Conservation (phyloP, 1,139 yeast genomes). For the Suhomyces chickasaworum region DNA sequence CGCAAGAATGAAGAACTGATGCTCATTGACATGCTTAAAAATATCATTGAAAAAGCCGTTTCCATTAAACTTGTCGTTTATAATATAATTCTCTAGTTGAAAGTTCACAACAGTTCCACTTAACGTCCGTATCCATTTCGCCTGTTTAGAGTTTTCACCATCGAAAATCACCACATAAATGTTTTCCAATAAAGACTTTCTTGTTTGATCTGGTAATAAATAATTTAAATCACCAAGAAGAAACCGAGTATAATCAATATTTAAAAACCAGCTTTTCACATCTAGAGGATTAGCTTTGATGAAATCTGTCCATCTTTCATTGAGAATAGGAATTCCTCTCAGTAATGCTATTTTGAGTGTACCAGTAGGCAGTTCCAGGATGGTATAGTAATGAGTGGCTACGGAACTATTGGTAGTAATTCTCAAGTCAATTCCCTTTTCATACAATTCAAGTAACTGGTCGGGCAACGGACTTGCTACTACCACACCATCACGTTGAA, state of each 20-base stretch:
- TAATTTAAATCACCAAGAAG: conserved; percentile 20
- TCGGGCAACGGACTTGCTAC: conserved; percentile 5
- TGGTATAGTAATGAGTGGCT: conserved; percentile 32
- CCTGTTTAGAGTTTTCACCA: conserved; percentile 12
- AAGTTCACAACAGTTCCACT: conserved; percentile 12
- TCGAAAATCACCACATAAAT: conserved; percentile 16
- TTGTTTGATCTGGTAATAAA: conserved; percentile 19
- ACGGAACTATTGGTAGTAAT: conserved; percentile 20
- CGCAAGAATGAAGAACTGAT: conserved; percentile 1
- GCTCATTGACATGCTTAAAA: not conserved
- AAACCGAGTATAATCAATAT: conserved; percentile 18
- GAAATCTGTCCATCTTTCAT: conserved; percentile 24
- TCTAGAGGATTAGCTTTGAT: conserved; percentile 17
- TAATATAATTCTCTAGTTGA: conserved; percentile 1
- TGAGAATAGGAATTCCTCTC: conserved; percentile 32
- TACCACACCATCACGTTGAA: conserved; percentile 6
- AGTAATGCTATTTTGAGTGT: conserved; percentile 24
- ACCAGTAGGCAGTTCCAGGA: conserved; percentile 15
- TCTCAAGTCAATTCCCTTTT: conserved; percentile 28
- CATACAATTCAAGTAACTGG: conserved; percentile 9
- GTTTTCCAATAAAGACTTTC: conserved; percentile 19
- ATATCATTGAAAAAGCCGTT: conserved; percentile 9
- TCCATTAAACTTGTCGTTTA: conserved; percentile 1
- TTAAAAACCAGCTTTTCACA: conserved; percentile 27
- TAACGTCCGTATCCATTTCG: conserved; percentile 21